phyloP scores from a whole-genome alignment of 2,329 filamentous ascomycete genomes.

The Alternaria angustiovoidea region DNA sequence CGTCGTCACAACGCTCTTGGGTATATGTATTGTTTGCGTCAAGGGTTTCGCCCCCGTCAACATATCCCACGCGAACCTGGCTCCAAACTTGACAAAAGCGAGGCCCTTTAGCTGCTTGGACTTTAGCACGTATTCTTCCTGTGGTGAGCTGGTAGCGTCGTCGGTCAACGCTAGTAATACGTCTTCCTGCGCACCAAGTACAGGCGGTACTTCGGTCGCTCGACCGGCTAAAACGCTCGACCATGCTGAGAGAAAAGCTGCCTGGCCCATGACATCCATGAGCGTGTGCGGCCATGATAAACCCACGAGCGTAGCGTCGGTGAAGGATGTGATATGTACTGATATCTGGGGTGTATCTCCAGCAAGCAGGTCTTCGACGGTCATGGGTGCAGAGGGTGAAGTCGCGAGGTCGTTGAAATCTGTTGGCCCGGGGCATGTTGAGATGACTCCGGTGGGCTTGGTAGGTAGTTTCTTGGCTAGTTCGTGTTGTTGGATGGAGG shows the following conservation, averaged over 20 bases:
- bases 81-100: neutral
- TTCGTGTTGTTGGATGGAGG: neutral
- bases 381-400: neutral
- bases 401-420: neutral
- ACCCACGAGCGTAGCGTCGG: conserved; percentile 59
- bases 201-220: conserved; percentile 51
- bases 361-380: neutral
- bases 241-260: conserved; percentile 58
- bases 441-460: neutral
- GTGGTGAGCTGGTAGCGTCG: no score
- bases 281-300: conserved; percentile 59
- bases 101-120: neutral
- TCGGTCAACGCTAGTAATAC: conserved; percentile 32
- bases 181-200: conserved; percentile 45
- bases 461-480: neutral
- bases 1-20: neutral
- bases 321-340: neutral
- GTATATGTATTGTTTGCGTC: neutral
- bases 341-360: neutral
- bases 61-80: neutral
- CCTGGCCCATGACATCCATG: conserved; percentile 57
- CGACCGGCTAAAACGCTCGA: conserved; percentile 55
- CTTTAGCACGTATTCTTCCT: neutral
- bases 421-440: neutral
- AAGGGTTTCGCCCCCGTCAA: neutral